Evolutionary conservation across 805 yeast species (phyloP).

Genomic region (Kuraishia borneana): DNA sequence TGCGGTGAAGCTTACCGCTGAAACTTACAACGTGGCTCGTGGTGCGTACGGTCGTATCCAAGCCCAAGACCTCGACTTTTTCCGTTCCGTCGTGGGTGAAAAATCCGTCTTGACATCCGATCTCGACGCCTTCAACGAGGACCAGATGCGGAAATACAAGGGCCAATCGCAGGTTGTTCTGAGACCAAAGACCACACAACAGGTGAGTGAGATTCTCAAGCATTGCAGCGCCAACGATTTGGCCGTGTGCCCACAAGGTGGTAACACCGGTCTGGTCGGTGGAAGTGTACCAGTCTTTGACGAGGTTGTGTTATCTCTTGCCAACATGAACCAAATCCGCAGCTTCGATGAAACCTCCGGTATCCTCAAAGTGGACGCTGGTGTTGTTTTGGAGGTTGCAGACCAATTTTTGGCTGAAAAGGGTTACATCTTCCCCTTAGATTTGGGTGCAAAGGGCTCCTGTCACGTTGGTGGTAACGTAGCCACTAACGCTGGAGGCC

Average conservation of each 20-base stretch:
- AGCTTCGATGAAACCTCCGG: conserved; percentile 78
- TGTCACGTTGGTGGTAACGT: conserved; percentile 94
- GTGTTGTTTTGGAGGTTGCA: conserved; percentile 78
- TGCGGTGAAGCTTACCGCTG: conserved; percentile 47
- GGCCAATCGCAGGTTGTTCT: conserved; percentile 80
- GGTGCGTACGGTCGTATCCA: conserved; percentile 39
- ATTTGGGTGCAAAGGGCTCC: conserved; percentile 93
- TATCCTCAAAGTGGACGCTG: conserved; percentile 82
- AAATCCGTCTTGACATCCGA: conserved; percentile 47
- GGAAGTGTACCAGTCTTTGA: conserved; percentile 91
- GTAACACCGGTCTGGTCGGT: conserved; percentile 93
- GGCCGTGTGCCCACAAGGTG: conserved; percentile 95
- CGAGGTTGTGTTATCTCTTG: conserved; percentile 66
- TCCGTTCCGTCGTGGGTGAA: conserved; percentile 46
- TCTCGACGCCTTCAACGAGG: conserved; percentile 67
- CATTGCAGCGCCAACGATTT: conserved; percentile 69
- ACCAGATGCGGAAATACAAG: conserved; percentile 87
- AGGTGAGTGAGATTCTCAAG: conserved; percentile 63
- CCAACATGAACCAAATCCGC: conserved; percentile 66
- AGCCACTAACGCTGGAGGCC: conserved; percentile 95
- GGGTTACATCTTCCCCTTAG: conserved; percentile 90
- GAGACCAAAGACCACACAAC: conserved; percentile 73
- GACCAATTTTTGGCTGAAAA: conserved; percentile 65
- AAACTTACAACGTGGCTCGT: conserved; percentile 50
- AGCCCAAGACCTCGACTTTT: conserved; percentile 45